A percentile compares a stretch with the other conserved stretches of the same genome.
Conservation (phyloP, 768 basidiomycete species). For the Podaxis rugospora region DNA sequence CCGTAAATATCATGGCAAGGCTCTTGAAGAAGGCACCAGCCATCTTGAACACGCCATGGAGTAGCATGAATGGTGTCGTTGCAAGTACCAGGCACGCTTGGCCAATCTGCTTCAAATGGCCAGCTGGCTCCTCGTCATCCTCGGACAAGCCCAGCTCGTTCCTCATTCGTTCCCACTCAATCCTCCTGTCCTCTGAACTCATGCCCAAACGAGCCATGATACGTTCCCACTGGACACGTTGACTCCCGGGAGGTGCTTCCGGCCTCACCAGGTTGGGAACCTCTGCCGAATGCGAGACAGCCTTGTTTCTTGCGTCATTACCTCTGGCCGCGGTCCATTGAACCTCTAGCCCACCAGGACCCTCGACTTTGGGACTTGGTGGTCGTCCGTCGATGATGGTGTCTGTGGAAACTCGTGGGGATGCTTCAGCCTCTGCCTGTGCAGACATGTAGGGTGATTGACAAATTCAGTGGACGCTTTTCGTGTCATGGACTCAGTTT, state of each 20-base stretch:
- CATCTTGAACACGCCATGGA: slow-evolving; percentile 6
- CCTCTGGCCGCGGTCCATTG: not conserved
- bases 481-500: not conserved
- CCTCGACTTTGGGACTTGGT: not conserved
- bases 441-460: not conserved
- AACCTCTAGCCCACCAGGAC: not conserved
- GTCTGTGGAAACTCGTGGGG: slow-evolving; percentile 2
- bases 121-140: not conserved
- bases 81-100: slow-evolving; percentile 5
- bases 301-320: not conserved
- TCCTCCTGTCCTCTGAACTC: not conserved
- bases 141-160: not conserved
- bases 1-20: slow-evolving; percentile 2
- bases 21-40: not conserved
- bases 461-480: not conserved
- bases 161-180: not conserved
- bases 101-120: slow-evolving; percentile 2
- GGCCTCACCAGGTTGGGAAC: not conserved
- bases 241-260: not conserved
- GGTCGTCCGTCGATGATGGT: not conserved
- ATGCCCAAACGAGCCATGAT: slow-evolving; percentile 6
- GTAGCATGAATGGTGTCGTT: slow-evolving; percentile 5
- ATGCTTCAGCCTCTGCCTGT: not conserved
- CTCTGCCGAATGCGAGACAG: not conserved
- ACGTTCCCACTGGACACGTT: slow-evolving; percentile 1